Percentiles rank a stretch among this genome's conserved stretches.
These are phyloP conservation scores for Kodamaea suecica DNA, from an alignment of 1,139 yeast genomes.

Conservation along the genomic window DNA sequence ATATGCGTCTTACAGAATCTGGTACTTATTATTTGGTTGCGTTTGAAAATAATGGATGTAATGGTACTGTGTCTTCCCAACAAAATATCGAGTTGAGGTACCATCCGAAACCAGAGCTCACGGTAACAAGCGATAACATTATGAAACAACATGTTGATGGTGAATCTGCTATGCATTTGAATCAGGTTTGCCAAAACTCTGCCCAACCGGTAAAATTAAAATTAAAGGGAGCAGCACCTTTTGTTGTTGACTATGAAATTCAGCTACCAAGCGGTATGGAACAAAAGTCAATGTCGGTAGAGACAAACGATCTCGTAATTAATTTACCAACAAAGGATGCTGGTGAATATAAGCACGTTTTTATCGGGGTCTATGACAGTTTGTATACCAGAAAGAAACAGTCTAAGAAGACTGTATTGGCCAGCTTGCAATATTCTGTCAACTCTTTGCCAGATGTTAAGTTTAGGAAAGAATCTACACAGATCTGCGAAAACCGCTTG, in stretches of 20 bases:
- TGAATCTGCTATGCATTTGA: slow-evolving; percentile 21
- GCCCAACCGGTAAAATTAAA: slow-evolving; percentile 23
- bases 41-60: slow-evolving; percentile 65
- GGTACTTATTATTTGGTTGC: slow-evolving; percentile 63
- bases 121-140: slow-evolving; percentile 20
- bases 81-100: slow-evolving; percentile 42
- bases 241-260: slow-evolving; percentile 65
- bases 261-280: slow-evolving; percentile 57
- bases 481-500: slow-evolving; percentile 54
- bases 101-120: slow-evolving; percentile 55
- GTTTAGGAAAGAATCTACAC: slow-evolving; percentile 47
- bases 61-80: slow-evolving; percentile 47
- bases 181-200: slow-evolving; percentile 35
- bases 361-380: slow-evolving; percentile 65
- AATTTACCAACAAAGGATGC: slow-evolving; percentile 33
- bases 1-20: slow-evolving; percentile 47
- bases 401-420: slow-evolving; percentile 24
- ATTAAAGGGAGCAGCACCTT: slow-evolving; percentile 66
- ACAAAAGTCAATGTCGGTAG: slow-evolving; percentile 30
- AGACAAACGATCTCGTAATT: slow-evolving; percentile 23
- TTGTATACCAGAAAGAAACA: slow-evolving; percentile 51
- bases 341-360: slow-evolving; percentile 62
- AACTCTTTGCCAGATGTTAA: slow-evolving; percentile 56
- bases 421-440: slow-evolving; percentile 58
- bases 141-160: slow-evolving; percentile 20